phyloP scores from a whole-genome alignment of 1,284 basidiomycete genomes.

The Apiotrichum laibachii region DNA sequence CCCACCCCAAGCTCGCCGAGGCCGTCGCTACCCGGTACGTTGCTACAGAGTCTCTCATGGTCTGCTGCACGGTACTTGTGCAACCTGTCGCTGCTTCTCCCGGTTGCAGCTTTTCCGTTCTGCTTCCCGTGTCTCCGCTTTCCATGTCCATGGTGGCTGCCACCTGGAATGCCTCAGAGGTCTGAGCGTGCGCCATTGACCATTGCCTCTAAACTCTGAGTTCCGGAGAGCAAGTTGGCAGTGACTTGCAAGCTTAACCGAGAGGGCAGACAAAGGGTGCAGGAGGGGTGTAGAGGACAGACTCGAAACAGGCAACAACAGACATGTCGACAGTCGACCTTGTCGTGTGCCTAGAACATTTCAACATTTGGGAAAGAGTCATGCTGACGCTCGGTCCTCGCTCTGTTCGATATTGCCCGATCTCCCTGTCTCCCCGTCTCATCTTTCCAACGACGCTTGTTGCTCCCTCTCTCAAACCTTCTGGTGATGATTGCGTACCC shows the following conservation, averaged over 20 bases:
- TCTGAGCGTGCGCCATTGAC: background rate
- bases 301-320: too few species aligned
- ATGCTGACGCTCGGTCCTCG: background rate
- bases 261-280: too few species aligned
- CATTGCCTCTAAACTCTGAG: background rate
- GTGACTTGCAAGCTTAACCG: too few species aligned
- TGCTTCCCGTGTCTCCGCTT: too few species aligned
- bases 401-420: background rate
- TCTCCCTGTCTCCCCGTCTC: background rate
- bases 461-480: too few species aligned
- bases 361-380: too few species aligned
- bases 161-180: background rate
- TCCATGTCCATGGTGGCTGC: too few species aligned
- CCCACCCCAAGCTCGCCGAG: slow-evolving; percentile 94
- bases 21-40: slow-evolving; percentile 91
- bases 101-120: too few species aligned
- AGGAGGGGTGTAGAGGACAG: too few species aligned
- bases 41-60: background rate
- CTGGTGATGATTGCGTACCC: background rate
- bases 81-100: background rate
- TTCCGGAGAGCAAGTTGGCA: too few species aligned
- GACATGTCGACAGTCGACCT: too few species aligned
- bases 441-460: background rate
- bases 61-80: background rate
- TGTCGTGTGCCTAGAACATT: too few species aligned